Percentiles rank a stretch among this genome's conserved stretches.
These are phyloP conservation scores for Fonsecaea pugnacius DNA, from an alignment of 2,329 filamentous ascomycete species.

Conservation along the genomic window DNA sequence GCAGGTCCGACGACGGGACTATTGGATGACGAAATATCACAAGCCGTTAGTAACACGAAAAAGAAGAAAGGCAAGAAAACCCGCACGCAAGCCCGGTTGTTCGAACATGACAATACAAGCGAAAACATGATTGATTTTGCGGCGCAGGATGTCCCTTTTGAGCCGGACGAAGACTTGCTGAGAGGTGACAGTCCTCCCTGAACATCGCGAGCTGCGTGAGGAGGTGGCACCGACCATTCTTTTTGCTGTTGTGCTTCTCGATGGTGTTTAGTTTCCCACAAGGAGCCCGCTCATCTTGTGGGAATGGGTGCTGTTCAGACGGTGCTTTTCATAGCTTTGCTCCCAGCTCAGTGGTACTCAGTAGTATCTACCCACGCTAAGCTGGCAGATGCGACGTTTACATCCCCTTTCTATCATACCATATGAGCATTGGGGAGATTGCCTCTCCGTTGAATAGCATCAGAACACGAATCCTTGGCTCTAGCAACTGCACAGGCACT, in stretches of 20 bases:
- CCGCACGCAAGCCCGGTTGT: constrained; percentile 7
- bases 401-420: not conserved
- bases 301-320: not conserved
- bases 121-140: constrained; percentile 13
- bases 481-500: not conserved
- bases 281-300: not conserved
- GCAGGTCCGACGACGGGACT: constrained; percentile 55
- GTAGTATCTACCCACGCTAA: not conserved
- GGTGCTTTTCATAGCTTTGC: not conserved
- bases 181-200: constrained; percentile 10
- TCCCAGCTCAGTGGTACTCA: not conserved
- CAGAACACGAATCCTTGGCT: not conserved
- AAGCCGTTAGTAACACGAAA: constrained; percentile 73
- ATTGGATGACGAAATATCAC: constrained; percentile 24
- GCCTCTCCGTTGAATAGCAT: not conserved
- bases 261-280: not conserved
- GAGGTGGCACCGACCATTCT: not conserved
- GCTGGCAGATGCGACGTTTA: not conserved
- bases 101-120: constrained; percentile 19
- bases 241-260: not conserved
- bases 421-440: not conserved
- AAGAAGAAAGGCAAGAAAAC: constrained; percentile 60
- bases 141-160: constrained; percentile 6
- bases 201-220: not conserved
- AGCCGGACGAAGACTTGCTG: constrained; percentile 15